A percentile compares a stretch with the other conserved stretches of the same genome.
phyloP scores from a whole-genome alignment of 176 grass and related monocot species.

The Coix lacrymajobi region DNA sequence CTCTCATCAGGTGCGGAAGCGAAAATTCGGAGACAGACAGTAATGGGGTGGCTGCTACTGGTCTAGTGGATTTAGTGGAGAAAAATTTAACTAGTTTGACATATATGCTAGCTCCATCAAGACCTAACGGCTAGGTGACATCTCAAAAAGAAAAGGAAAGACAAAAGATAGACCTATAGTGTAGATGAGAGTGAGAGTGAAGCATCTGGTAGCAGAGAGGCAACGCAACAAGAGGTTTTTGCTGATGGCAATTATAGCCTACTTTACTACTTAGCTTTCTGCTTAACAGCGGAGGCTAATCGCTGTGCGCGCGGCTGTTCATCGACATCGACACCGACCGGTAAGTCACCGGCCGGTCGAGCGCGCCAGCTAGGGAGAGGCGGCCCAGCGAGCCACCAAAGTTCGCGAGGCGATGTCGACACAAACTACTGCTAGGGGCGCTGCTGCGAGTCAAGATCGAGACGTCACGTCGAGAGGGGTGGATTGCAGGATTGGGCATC shows the following conservation, averaged over 20 bases:
- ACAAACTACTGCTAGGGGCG: not conserved
- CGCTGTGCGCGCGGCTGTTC: not conserved
- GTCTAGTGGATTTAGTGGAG: not conserved
- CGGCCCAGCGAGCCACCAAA: not conserved
- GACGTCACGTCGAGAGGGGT: constrained; percentile 27
- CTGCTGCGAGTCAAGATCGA: constrained; percentile 19
- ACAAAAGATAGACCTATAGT: not conserved
- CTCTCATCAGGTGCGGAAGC: not conserved
- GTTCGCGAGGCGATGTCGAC: not conserved
- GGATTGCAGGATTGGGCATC: not conserved
- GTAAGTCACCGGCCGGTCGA: not conserved
- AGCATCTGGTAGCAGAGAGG: not conserved
- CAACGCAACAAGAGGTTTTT: not conserved
- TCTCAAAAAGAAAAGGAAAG: not conserved
- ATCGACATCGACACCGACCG: not conserved
- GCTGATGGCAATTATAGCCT: not conserved
- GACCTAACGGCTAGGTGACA: not conserved
- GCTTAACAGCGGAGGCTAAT: not conserved
- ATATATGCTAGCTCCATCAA: not conserved
- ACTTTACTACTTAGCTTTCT: not conserved
- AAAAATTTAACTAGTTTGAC: not conserved
- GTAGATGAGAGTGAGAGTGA: not conserved
- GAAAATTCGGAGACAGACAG: not conserved
- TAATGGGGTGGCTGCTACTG: not conserved
- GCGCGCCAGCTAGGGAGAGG: too few species aligned